Evolutionary conservation across 306 rosid genomes (phyloP).

Genomic region (Gastrolobium villosum): DNA sequence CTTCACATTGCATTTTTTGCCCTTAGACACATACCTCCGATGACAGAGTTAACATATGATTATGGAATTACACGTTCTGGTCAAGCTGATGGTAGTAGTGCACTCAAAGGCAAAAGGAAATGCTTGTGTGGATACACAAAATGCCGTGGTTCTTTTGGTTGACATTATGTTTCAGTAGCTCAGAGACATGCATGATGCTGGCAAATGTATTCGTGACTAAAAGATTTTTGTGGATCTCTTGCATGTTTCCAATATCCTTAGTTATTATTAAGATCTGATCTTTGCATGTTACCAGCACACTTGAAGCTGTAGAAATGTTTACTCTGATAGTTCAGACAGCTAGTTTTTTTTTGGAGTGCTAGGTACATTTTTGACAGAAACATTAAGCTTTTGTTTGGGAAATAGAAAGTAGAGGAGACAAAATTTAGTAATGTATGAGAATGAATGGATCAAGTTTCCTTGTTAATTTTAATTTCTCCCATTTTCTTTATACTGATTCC

Average conservation of each 20-base stretch:
- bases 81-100: conserved; percentile 41
- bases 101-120: conserved; percentile 53
- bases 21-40: conserved; percentile 68
- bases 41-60: conserved; percentile 79
- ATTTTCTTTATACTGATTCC: neutral
- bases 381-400: neutral
- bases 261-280: conserved; percentile 7
- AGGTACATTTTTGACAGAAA: neutral
- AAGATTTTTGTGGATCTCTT: conserved; percentile 47
- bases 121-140: conserved; percentile 69
- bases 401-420: conserved; percentile 2
- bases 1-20: conserved; percentile 73
- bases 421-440: neutral
- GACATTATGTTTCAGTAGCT: conserved; percentile 46
- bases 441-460: conserved; percentile 2
- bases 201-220: conserved; percentile 42
- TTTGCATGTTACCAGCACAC: neutral
- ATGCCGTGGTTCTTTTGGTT: conserved; percentile 71
- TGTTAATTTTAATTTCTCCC: neutral
- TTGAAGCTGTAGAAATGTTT: neutral
- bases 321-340: neutral
- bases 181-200: conserved; percentile 35
- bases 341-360: neutral
- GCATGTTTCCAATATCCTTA: conserved; percentile 29
- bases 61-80: conserved; percentile 55